phyloP scores from a whole-genome alignment of 192 early-diverging fungal genomes.

The Rhizoclosmatium sp. region DNA sequence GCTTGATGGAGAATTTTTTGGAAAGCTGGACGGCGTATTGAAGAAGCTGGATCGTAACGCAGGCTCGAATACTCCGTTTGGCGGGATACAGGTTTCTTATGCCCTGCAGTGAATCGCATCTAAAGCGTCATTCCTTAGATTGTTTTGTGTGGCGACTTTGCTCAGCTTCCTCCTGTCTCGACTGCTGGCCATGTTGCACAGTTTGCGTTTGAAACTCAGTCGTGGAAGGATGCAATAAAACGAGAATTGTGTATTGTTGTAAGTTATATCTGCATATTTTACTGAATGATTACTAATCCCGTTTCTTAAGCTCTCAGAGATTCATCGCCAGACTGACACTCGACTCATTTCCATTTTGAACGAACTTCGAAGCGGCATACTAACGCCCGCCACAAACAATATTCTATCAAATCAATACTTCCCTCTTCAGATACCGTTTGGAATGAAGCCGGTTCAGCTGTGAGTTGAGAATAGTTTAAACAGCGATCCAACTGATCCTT shows the following conservation, averaged over 20 bases:
- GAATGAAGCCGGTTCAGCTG: conserved; percentile 73
- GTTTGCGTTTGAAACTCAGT: conserved; percentile 14
- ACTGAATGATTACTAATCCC: no score
- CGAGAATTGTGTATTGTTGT: no score
- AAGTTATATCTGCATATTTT: no score
- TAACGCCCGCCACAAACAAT: no score
- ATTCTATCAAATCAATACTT: no score
- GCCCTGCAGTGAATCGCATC: background rate
- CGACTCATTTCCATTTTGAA: conserved; percentile 43
- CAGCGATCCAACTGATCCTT: conserved; percentile 58
- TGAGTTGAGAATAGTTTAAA: conserved; percentile 58
- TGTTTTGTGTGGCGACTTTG: conserved; percentile 13
- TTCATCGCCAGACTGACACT: background rate
- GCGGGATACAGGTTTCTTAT: conserved; percentile 53
- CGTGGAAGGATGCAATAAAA: no score
- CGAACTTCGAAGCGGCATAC: conserved; percentile 83
- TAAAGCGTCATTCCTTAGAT: background rate
- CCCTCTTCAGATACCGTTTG: no score
- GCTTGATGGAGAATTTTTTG: conserved; percentile 55
- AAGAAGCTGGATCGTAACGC: no score
- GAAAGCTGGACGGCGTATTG: conserved; percentile 48
- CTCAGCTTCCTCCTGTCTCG: conserved; percentile 13
- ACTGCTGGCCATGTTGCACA: background rate
- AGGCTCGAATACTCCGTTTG: no score
- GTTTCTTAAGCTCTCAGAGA: background rate